A percentile compares a stretch with the other conserved stretches of the same genome.
Evolutionary conservation across 768 basidiomycete genomes (phyloP).

Genomic region (Asterophora lycoperdoides): DNA sequence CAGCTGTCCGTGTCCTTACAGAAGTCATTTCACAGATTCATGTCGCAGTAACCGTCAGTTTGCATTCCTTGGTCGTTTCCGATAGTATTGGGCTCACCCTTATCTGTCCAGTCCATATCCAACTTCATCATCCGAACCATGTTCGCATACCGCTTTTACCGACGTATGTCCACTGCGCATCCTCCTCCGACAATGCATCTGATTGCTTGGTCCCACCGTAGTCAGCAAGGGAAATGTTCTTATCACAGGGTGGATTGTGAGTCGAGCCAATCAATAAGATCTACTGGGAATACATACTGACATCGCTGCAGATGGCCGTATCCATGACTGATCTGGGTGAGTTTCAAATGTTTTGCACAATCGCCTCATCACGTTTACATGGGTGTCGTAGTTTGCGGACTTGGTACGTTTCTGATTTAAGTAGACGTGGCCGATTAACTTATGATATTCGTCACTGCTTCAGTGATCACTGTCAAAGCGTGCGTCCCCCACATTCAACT

Average conservation of each 20-base stretch:
- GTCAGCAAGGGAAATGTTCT: constrained; percentile 44
- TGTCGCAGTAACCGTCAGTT: constrained; percentile 48
- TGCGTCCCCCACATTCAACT: constrained; percentile 24
- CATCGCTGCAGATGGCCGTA: constrained; percentile 24
- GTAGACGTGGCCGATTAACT: not conserved
- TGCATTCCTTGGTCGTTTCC: not conserved
- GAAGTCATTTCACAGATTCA: constrained; percentile 37
- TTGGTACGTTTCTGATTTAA: constrained; percentile 26
- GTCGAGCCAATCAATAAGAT: constrained; percentile 16
- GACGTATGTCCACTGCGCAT: constrained; percentile 32
- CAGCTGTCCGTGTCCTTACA: not conserved
- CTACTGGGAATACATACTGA: not conserved
- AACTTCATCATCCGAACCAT: constrained; percentile 49
- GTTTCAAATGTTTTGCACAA: constrained; percentile 9
- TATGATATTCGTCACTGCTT: not conserved
- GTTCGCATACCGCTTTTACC: constrained; percentile 49
- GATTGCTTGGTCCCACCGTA: constrained; percentile 13
- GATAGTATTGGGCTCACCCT: not conserved
- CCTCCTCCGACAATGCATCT: no score
- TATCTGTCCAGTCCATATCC: constrained; percentile 35
- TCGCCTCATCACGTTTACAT: constrained; percentile 1
- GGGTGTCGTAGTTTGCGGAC: constrained; percentile 28
- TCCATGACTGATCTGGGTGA: constrained; percentile 46
- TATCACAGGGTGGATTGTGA: constrained; percentile 44
- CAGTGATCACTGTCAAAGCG: constrained; percentile 53